These are phyloP conservation scores for Talaromyces sp. DNA, from an alignment of 2,329 filamentous ascomycete genomes.

Conservation along the genomic window DNA sequence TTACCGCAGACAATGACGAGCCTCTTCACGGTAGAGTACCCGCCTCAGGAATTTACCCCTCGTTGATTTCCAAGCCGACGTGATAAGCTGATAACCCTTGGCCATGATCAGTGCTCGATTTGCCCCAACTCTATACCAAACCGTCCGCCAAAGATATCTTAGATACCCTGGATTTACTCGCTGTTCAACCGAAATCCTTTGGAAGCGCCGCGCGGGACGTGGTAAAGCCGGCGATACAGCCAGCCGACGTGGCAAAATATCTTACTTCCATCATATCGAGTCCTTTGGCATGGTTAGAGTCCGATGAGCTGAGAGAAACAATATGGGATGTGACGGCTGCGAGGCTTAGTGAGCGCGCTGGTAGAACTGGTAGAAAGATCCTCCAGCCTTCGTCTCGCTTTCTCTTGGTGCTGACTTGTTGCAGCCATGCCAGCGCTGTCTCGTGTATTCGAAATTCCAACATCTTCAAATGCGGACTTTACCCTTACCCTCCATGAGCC, in stretches of 20 bases:
- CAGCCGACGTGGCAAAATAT: constrained; percentile 39
- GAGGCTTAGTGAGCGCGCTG: constrained; percentile 79
- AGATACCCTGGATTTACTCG: constrained; percentile 60
- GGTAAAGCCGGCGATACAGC: constrained; percentile 29
- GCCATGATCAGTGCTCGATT: constrained; percentile 54
- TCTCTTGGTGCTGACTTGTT: constrained; percentile 8
- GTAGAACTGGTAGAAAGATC: constrained; percentile 55
- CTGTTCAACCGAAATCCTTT: constrained; percentile 55
- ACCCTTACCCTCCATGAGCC: constrained; percentile 77
- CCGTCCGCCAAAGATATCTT: constrained; percentile 63
- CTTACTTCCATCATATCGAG: constrained; percentile 44
- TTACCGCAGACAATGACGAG: constrained; percentile 27
- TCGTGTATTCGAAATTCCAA: constrained; percentile 55
- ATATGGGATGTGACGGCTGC: constrained; percentile 72
- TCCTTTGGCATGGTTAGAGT: constrained; percentile 40
- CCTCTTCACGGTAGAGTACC: constrained; percentile 32
- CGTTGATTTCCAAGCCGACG: constrained; percentile 13
- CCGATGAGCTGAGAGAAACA: constrained; percentile 37
- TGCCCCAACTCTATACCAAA: constrained; percentile 77
- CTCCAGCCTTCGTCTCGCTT: not conserved
- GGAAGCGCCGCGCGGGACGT: constrained; percentile 21
- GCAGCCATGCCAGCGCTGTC: constrained; percentile 59
- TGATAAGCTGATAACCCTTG: constrained; percentile 25
- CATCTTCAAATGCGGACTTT: constrained; percentile 41
- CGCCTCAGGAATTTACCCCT: constrained; percentile 11